These are phyloP conservation scores for Microcyclosporella mali DNA, from an alignment of 2,329 filamentous ascomycete genomes.

Conservation along the genomic window DNA sequence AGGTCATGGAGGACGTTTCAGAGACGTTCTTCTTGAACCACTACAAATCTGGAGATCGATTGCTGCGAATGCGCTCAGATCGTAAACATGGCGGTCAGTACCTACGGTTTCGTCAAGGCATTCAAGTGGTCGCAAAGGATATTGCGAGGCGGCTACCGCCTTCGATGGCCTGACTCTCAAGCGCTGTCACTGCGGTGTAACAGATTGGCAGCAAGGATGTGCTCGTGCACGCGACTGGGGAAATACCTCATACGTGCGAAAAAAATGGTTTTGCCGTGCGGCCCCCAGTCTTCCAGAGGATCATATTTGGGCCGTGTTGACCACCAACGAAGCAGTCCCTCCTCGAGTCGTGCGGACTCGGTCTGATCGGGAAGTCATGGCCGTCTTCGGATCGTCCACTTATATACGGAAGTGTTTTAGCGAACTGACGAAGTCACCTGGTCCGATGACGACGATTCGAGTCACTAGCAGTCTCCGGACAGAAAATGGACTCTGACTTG, in stretches of 20 bases:
- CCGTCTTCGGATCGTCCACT: conserved; percentile 40
- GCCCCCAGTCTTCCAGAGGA: conserved; percentile 38
- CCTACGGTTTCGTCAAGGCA: conserved; percentile 45
- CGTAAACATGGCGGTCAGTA: conserved; percentile 47
- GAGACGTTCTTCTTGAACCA: conserved; percentile 50
- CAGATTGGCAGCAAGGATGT: conserved; percentile 3
- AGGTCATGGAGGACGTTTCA: conserved; percentile 45
- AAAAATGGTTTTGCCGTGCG: conserved; percentile 47
- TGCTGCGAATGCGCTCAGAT: conserved; percentile 49
- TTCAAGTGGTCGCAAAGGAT: conserved; percentile 35
- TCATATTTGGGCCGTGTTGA: conserved; percentile 44
- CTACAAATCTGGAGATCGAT: conserved; percentile 46
- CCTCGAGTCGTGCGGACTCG: conserved; percentile 34
- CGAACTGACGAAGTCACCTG: conserved; percentile 42
- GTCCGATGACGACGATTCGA: conserved; percentile 41
- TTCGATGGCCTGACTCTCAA: conserved; percentile 17
- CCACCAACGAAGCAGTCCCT: conserved; percentile 35
- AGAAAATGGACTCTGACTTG: conserved; percentile 32
- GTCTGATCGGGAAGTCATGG: conserved; percentile 49
- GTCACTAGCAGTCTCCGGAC: conserved; percentile 35
- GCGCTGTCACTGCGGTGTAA: conserved; percentile 4
- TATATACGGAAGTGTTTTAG: conserved; percentile 42
- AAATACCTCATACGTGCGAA: conserved; percentile 23
- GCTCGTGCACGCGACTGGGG: conserved; percentile 19
- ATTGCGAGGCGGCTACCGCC: conserved; percentile 32